phyloP scores from a whole-genome alignment of 495 filamentous ascomycete species.

The Friedmanniomyces simplex region DNA sequence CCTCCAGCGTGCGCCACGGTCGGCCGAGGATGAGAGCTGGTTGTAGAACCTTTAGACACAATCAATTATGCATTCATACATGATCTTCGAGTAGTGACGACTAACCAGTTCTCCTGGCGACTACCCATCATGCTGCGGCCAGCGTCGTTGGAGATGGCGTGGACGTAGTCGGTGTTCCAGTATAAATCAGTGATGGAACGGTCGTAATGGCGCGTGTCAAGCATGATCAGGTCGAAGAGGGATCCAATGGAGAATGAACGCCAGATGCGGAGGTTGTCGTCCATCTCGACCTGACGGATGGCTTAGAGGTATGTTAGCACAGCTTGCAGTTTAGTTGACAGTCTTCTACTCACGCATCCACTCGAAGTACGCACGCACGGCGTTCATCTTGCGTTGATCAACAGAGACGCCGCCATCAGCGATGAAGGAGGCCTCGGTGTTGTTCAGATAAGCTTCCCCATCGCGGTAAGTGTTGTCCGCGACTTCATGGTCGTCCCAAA shows the following conservation, averaged over 20 bases:
- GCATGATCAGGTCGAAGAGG: conserved; percentile 56
- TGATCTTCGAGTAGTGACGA: too few relatives aligned
- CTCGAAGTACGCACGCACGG: conserved; percentile 61
- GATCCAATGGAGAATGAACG: conserved; percentile 53
- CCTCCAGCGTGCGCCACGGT: conserved; percentile 50
- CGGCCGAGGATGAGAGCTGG: conserved; percentile 41
- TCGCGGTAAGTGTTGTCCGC: conserved; percentile 53
- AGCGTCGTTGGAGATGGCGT: conserved; percentile 45
- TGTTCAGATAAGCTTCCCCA: conserved; percentile 44
- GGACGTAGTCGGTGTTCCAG: conserved; percentile 47
- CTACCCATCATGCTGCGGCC: conserved; percentile 53
- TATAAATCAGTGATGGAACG: conserved; percentile 43
- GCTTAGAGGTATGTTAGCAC: not conserved
- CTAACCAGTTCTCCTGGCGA: conserved; percentile 51
- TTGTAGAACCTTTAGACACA: conserved; percentile 40
- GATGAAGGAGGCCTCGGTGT: conserved; percentile 52
- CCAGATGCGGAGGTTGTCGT: conserved; percentile 62
- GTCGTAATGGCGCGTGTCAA: conserved; percentile 59
- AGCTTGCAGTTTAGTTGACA: not conserved
- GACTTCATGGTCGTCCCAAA: conserved; percentile 64
- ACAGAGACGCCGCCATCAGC: conserved; percentile 48
- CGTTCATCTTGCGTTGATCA: conserved; percentile 59
- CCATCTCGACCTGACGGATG: conserved; percentile 53
- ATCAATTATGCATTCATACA: not conserved
- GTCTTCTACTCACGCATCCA: conserved; percentile 37